These are phyloP conservation scores for Solanum piurae DNA, from an alignment of 257 asterid genomes.

Conservation along the genomic window DNA sequence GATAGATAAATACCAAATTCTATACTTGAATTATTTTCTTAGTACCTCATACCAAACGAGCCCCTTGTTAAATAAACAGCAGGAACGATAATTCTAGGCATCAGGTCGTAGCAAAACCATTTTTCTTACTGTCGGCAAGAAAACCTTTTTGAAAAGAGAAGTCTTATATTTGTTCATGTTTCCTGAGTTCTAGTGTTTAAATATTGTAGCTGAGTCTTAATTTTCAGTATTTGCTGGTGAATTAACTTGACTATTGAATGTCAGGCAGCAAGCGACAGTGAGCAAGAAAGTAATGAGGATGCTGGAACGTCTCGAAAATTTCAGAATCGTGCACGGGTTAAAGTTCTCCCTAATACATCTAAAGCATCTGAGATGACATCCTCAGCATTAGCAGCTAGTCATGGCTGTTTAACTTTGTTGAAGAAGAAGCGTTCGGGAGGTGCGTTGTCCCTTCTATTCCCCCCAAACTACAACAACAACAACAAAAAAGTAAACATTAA, in stretches of 20 bases:
- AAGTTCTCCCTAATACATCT: conserved; percentile 43
- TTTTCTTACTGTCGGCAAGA: not conserved
- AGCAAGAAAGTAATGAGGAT: conserved; percentile 80
- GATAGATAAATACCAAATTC: not conserved
- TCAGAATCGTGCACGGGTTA: conserved; percentile 66
- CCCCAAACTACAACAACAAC: not conserved
- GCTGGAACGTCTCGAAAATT: conserved; percentile 67
- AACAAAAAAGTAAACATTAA: not conserved
- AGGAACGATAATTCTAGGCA: not conserved
- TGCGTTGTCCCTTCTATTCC: conserved; percentile 15
- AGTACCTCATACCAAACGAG: not conserved
- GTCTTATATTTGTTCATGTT: not conserved
- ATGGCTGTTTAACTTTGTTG: conserved; percentile 46
- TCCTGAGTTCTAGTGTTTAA: not conserved
- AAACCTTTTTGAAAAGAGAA: not conserved
- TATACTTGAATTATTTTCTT: not conserved
- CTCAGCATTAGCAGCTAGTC: conserved; percentile 35
- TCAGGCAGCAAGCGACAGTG: conserved; percentile 86
- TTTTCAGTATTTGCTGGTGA: not conserved
- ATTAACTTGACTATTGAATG: conserved; percentile 20
- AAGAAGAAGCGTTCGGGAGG: conserved; percentile 92
- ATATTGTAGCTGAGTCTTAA: not conserved
- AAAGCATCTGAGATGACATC: conserved; percentile 41
- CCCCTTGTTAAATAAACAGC: not conserved
- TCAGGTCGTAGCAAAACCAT: not conserved